Percentiles rank a stretch among this genome's conserved stretches.
Evolutionary conservation across 2,329 filamentous ascomycete species (phyloP).

Genomic region (Dactylellina parvicollis): DNA sequence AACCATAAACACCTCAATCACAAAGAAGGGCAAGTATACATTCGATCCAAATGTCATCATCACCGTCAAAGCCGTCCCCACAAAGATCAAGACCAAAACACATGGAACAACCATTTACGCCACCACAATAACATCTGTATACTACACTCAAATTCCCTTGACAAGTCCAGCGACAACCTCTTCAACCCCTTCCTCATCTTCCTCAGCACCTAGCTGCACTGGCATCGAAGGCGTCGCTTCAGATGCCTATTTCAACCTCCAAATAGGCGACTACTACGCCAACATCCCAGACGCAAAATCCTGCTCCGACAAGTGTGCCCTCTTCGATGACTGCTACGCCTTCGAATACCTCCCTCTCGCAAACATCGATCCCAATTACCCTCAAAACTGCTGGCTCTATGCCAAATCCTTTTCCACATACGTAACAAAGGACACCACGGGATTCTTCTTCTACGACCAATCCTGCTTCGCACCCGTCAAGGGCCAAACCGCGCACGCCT

Average conservation of each 20-base stretch:
- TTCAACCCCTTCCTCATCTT: neutral
- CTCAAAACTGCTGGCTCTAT: constrained; percentile 37
- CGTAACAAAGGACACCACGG: constrained; percentile 12
- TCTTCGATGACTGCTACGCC: constrained; percentile 24
- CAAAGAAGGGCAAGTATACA: constrained; percentile 25
- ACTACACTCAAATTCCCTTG: constrained; percentile 7
- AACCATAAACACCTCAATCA: constrained; percentile 27
- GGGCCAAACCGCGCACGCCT: neutral
- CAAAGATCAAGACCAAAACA: constrained; percentile 22
- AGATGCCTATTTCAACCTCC: constrained; percentile 27
- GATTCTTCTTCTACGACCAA: constrained; percentile 34
- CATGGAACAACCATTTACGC: constrained; percentile 17
- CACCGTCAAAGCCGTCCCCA: constrained; percentile 17
- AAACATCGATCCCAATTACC: constrained; percentile 21
- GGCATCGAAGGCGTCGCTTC: constrained; percentile 22
- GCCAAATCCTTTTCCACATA: constrained; percentile 4
- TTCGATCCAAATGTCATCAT: constrained; percentile 24
- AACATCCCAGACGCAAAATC: constrained; percentile 25
- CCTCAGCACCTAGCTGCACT: neutral
- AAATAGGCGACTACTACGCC: constrained; percentile 35
- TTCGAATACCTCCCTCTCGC: constrained; percentile 24
- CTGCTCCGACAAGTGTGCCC: constrained; percentile 26
- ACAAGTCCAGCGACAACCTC: neutral
- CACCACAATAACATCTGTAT: constrained; percentile 16
- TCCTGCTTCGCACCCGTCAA: constrained; percentile 19